Conservation (phyloP, 768 basidiomycete species). For the Tylopilus plumbeoviolaceoides region DNA sequence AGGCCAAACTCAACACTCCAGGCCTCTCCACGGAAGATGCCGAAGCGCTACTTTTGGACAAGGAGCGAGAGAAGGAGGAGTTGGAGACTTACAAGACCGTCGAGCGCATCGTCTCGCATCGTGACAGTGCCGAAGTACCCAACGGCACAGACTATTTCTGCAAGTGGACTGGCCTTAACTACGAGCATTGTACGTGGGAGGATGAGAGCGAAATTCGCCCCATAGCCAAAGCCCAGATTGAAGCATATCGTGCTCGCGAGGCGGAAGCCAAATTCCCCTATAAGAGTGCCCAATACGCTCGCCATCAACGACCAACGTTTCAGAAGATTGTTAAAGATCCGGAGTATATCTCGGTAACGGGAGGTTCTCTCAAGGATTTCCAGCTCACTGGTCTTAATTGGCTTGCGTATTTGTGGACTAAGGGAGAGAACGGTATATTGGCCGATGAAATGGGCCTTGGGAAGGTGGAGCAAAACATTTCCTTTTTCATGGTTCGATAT, state of each 20-base stretch:
- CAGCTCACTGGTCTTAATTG: constrained; percentile 98
- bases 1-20: constrained; percentile 58
- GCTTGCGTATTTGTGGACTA: constrained; percentile 95
- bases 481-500: constrained; percentile 2
- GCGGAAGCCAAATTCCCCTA: constrained; percentile 78
- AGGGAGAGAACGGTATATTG: constrained; percentile 93
- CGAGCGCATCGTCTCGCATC: constrained; percentile 82
- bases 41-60: constrained; percentile 85
- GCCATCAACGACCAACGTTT: constrained; percentile 71
- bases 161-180: constrained; percentile 94
- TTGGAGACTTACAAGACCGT: constrained; percentile 88
- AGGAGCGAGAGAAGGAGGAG: constrained; percentile 88
- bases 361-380: constrained; percentile 93
- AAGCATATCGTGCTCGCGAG: constrained; percentile 73
- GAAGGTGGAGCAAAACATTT: constrained; percentile 49
- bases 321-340: constrained; percentile 85
- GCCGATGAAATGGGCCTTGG: constrained; percentile 99
- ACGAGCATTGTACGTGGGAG: constrained; percentile 97
- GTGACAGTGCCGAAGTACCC: constrained; percentile 49
- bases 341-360: constrained; percentile 71
- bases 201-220: constrained; percentile 70
- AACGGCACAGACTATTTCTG: constrained; percentile 81
- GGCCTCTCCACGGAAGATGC: constrained; percentile 80
- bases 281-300: constrained; percentile 69
- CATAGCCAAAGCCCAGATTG: constrained; percentile 75